phyloP scores from a whole-genome alignment of 495 filamentous ascomycete genomes.

The Neurospora sp. region DNA sequence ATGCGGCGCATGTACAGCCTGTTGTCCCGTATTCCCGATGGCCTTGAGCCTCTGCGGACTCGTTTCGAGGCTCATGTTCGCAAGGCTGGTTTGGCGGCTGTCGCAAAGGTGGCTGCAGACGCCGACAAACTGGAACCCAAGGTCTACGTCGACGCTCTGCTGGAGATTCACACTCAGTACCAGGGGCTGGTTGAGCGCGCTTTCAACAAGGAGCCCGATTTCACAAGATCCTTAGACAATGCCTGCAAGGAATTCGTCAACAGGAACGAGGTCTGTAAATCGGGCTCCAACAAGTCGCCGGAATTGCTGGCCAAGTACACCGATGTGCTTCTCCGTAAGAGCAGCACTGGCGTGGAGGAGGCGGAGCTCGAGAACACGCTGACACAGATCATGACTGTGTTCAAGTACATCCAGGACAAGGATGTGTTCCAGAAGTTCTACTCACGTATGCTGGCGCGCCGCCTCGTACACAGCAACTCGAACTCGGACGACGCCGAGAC shows the following conservation, averaged over 20 bases:
- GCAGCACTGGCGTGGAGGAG: slow-evolving; percentile 81
- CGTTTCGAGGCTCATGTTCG: slow-evolving; percentile 91
- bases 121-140: slow-evolving; percentile 91
- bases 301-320: slow-evolving; percentile 93
- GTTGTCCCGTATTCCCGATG: slow-evolving; percentile 81
- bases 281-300: slow-evolving; percentile 82
- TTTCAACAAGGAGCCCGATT: slow-evolving; percentile 92
- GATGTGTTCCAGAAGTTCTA: slow-evolving; percentile 99
- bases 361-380: slow-evolving; percentile 83
- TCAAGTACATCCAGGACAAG: slow-evolving; percentile 99
- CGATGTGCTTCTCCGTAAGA: slow-evolving; percentile 90
- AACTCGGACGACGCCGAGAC: slow-evolving; percentile 96
- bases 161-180: slow-evolving; percentile 91
- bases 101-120: slow-evolving; percentile 83
- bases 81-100: slow-evolving; percentile 74
- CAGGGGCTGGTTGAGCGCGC: slow-evolving; percentile 83
- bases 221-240: slow-evolving; percentile 92
- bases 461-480: slow-evolving; percentile 86
- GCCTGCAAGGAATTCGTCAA: slow-evolving; percentile 98
- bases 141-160: slow-evolving; percentile 87
- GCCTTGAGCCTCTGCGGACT: slow-evolving; percentile 76
- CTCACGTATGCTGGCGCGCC: slow-evolving; percentile 89
- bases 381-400: slow-evolving; percentile 97
- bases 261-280: slow-evolving; percentile 88
- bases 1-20: slow-evolving; percentile 94